Evolutionary conservation across 805 yeast species (phyloP).

Genomic region (Yamadazyma nakazawae): DNA sequence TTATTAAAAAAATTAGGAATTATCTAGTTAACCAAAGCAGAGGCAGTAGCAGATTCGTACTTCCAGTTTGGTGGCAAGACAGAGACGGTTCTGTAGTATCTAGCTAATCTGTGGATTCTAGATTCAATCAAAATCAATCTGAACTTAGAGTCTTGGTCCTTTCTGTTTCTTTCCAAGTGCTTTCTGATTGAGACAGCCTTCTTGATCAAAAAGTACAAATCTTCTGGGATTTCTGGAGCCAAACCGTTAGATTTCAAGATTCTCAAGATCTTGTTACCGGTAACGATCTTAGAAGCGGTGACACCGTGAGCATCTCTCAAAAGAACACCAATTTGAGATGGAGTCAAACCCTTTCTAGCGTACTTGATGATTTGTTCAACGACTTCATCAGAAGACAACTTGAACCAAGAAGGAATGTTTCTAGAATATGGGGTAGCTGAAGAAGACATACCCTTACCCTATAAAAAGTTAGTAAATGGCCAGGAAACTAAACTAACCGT

Average conservation of each 20-base stretch:
- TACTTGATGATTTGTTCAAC: constrained; percentile 98
- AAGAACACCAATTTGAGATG: constrained; percentile 98
- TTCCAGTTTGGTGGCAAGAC: constrained; percentile 99
- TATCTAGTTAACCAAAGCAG: constrained; percentile 94
- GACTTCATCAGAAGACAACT: constrained; percentile 90
- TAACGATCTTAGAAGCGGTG: constrained; percentile 92
- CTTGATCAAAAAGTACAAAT: constrained; percentile 97
- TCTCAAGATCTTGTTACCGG: constrained; percentile 99
- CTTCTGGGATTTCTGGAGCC: constrained; percentile 99
- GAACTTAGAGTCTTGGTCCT: constrained; percentile 99
- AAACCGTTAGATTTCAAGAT: constrained; percentile 99
- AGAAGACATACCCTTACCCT: constrained; percentile 99
- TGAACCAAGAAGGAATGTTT: constrained; percentile 99
- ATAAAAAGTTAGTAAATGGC: constrained; percentile 13
- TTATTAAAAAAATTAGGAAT: constrained; percentile 4
- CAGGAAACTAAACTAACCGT: neutral
- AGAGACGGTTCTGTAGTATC: constrained; percentile 99
- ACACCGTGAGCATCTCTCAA: constrained; percentile 99
- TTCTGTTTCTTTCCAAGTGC: constrained; percentile 99
- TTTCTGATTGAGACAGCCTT: constrained; percentile 99
- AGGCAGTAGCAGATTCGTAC: constrained; percentile 99
- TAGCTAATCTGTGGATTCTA: constrained; percentile 99
- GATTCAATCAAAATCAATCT: constrained; percentile 99
- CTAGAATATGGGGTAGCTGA: constrained; percentile 99
- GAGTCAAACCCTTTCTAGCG: constrained; percentile 99